Percentiles rank a stretch among this genome's conserved stretches.
Conservation (phyloP, 345 rosid genomes). For the Euphorbia tirucalli region DNA sequence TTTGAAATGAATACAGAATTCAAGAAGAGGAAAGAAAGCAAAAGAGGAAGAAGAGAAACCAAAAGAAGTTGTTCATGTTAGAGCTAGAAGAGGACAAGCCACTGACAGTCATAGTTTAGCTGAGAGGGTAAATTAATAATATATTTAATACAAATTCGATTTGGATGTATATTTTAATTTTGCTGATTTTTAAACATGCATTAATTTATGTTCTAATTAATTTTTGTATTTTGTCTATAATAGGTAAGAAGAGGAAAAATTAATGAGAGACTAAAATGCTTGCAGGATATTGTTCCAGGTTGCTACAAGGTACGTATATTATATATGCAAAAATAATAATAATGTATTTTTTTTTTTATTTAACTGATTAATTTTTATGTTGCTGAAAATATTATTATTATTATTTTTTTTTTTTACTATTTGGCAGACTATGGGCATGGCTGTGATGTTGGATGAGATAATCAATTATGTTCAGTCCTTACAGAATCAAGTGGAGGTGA, state of each 20-base stretch:
- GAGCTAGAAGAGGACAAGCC: conserved; percentile 96
- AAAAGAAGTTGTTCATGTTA: conserved; percentile 78
- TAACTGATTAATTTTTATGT: not conserved
- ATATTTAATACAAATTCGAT: too few relatives aligned
- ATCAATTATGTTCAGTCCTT: conserved; percentile 78
- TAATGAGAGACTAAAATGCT: conserved; percentile 54
- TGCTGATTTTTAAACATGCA: too few relatives aligned
- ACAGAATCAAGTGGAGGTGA: conserved; percentile 84
- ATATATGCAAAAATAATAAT: not conserved
- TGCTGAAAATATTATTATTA: not conserved
- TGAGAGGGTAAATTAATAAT: conserved; percentile 82
- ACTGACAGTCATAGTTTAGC: conserved; percentile 94
- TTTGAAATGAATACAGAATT: too few relatives aligned
- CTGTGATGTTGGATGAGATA: conserved; percentile 60
- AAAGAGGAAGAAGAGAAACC: conserved; percentile 47
- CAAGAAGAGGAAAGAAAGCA: conserved; percentile 48
- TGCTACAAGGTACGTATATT: conserved; percentile 53
- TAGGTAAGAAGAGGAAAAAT: conserved; percentile 73
- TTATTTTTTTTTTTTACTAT: not conserved
- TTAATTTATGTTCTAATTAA: not conserved
- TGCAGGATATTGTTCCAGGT: conserved; percentile 70
- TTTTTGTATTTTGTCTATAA: not conserved
- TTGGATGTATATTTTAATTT: too few relatives aligned
- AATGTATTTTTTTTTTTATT: not conserved
- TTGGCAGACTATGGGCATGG: conserved; percentile 71